These are phyloP conservation scores for Triticum dicoccoides DNA, from an alignment of 176 grass and related monocot species.

Conservation along the genomic window DNA sequence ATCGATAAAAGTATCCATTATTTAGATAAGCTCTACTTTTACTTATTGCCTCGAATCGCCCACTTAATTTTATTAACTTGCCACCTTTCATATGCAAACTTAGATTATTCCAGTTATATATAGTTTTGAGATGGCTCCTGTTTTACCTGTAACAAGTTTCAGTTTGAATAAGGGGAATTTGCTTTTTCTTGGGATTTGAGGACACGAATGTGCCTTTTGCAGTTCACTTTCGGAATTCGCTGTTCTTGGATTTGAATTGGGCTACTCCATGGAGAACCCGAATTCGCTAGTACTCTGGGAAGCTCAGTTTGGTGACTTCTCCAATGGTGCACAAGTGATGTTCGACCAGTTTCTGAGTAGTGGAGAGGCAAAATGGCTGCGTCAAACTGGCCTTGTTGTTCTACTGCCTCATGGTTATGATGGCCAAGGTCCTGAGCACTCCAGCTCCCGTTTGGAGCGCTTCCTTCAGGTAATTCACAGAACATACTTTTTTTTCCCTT, in stretches of 20 bases:
- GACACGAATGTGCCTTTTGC: not conserved
- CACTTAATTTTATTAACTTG: not conserved
- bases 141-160: not conserved
- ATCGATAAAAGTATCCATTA: not conserved
- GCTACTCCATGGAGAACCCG: constrained; percentile 98
- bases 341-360: constrained; percentile 98
- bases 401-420: constrained; percentile 92
- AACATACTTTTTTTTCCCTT: not conserved
- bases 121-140: not conserved
- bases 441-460: constrained; percentile 82
- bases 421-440: constrained; percentile 96
- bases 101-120: not conserved
- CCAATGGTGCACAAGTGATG: constrained; percentile 97
- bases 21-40: not conserved
- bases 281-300: constrained; percentile 96
- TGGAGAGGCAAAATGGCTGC: constrained; percentile 94
- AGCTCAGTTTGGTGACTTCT: constrained; percentile 93
- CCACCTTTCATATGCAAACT: not conserved
- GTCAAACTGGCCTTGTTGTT: constrained; percentile 83
- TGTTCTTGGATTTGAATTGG: constrained; percentile 96
- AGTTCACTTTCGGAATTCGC: constrained; percentile 99
- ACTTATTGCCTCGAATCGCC: not conserved
- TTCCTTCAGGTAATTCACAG: constrained; percentile 77
- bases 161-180: not conserved
- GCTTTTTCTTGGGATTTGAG: not conserved